Percentiles rank a stretch among this genome's conserved stretches.
These are phyloP conservation scores for Candida tetrigidarum DNA, from an alignment of 1,139 yeast species.

Conservation along the genomic window DNA sequence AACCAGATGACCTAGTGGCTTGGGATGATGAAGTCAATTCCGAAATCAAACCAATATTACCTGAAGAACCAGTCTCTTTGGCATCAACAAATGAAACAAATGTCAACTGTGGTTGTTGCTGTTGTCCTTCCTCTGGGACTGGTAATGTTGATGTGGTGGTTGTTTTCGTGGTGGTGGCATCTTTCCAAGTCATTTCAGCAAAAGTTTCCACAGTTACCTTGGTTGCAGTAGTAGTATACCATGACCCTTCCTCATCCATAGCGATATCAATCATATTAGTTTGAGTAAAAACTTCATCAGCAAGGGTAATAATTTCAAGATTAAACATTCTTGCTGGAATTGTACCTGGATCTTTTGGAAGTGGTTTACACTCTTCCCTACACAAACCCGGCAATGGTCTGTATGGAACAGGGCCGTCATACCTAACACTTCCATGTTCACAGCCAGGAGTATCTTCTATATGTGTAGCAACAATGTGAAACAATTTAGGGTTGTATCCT, in stretches of 20 bases:
- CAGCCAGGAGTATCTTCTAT: constrained; percentile 19
- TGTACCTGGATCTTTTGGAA: constrained; percentile 21
- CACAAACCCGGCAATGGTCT: constrained; percentile 20
- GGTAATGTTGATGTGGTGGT: no score
- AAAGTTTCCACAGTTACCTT: no score
- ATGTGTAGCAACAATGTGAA: constrained; percentile 20
- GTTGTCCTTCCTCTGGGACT: no score
- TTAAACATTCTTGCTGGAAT: constrained; percentile 3
- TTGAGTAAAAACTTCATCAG: neutral
- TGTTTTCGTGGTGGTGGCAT: no score
- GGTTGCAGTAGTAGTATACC: constrained; percentile 12
- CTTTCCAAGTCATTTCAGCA: no score
- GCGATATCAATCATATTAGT: constrained; percentile 1
- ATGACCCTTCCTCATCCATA: constrained; percentile 5
- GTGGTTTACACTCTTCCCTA: constrained; percentile 13
- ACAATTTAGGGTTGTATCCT: constrained; percentile 21
- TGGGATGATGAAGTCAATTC: no score
- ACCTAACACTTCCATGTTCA: constrained; percentile 17
- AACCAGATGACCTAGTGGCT: no score
- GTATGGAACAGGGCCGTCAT: constrained; percentile 24
- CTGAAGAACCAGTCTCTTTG: no score
- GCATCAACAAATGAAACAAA: no score
- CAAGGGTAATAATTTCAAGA: neutral
- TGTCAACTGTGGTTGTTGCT: no score
- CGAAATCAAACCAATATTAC: no score